Base-by-base conservation (phyloP, 108 stramenopile species). In the Epithemia pelagica region DNA sequence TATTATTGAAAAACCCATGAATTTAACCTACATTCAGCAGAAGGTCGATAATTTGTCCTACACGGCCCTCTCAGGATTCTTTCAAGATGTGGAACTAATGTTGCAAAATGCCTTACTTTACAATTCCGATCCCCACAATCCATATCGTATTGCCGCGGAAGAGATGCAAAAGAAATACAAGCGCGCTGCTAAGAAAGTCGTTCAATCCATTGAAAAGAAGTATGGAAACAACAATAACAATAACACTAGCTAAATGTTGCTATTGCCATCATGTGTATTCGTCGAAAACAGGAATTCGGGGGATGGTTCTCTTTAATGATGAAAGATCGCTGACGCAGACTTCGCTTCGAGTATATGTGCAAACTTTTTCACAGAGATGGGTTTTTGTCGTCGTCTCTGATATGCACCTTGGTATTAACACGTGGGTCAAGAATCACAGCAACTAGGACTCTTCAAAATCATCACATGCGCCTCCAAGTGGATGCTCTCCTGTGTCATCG, bases 51-150 rank as follows among this genome's bases (percentile, higher is more conserved):
- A 76, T 10, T 61, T 70, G 54, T 64, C 83, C 59, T 93, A 93
- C 54, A 62, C 74, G 2, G 74, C 83, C 7, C 54, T 90, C 37
- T 69, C 75, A 58, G 76, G 81, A 2, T 93, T 93, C 62, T 79
- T 90, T 61, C 74, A 73, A 21, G 91, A 93, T 58, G 78, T 90
- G 33, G 87, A 93, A 52, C 70, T 90, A 27, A 90, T 93, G 58
- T 72, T 86, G 15, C 59, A 69, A 30, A 93, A 93, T 70, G 85
- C 85, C 7, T 57, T 93, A 27, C 65, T 67, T 25, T 93, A 85
- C 72, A 93, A 93, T 59, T 54, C 52, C 24, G 82, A 82, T 67
- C 81, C 85, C 8, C 71, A 70, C 18, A 90, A 88, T 74, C 84
- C 84, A 0, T 90, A 82, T 65, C 83, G 88, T 54, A 69, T 85